A percentile compares a stretch with the other conserved stretches of the same genome.
phyloP scores from a whole-genome alignment of 106 monocot genomes.

The Hemerocallis citrina region DNA sequence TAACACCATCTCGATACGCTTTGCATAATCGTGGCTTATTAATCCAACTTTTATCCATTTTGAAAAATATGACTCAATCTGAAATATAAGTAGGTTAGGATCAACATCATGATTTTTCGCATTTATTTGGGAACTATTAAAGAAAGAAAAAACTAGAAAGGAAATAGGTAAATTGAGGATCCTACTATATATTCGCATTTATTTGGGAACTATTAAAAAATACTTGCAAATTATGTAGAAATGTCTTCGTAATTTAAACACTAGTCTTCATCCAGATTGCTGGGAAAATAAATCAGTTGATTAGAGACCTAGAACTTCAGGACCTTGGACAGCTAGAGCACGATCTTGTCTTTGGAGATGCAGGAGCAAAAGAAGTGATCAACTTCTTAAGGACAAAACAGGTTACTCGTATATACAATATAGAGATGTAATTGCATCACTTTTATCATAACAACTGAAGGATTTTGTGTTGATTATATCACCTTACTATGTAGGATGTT shows the following conservation, averaged over 20 bases:
- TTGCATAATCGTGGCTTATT: no score
- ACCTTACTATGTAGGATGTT: conserved; percentile 37
- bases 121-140: no score
- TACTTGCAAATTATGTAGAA: no score
- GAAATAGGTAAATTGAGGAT: no score
- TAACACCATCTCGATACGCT: no score
- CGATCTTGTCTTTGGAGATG: conserved; percentile 80
- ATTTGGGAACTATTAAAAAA: no score
- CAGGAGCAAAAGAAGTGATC: conserved; percentile 68
- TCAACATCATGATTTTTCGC: no score
- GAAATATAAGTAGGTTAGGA: no score
- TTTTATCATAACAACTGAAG: not conserved
- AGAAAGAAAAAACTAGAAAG: no score
- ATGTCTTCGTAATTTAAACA: not conserved
- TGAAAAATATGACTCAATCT: no score
- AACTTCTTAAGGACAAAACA: conserved; percentile 54
- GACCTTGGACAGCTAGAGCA: conserved; percentile 69
- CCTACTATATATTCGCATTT: no score
- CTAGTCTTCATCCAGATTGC: conserved; percentile 43
- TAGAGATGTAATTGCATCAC: not conserved
- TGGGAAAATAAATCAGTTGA: conserved; percentile 48
- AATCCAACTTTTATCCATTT: no score
- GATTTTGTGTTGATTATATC: not conserved
- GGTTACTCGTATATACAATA: conserved; percentile 18
- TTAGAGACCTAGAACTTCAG: conserved; percentile 40